A percentile compares a stretch with the other conserved stretches of the same genome.
phyloP scores from a whole-genome alignment of 2,329 filamentous ascomycete species.

The Neofusicoccum parvum region DNA sequence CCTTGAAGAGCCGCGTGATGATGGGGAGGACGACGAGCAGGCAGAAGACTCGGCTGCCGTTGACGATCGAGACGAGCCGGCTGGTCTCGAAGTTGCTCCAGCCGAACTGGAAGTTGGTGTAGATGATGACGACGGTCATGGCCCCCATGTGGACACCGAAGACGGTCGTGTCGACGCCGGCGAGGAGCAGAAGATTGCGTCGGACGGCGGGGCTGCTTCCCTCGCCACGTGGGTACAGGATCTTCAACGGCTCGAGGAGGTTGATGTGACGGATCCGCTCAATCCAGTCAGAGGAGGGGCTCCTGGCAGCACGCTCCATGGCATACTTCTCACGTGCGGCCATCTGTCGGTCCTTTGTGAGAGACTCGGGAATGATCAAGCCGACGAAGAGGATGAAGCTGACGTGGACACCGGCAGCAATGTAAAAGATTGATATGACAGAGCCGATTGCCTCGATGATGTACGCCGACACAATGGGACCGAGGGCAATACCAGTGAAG shows the following conservation, averaged over 20 bases:
- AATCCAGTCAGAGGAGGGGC: constrained; percentile 46
- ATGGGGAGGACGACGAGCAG: constrained; percentile 76
- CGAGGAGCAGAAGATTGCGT: constrained; percentile 79
- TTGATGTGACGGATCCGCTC: constrained; percentile 56
- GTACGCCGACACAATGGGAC: constrained; percentile 78
- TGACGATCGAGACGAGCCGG: constrained; percentile 78
- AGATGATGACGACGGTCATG: constrained; percentile 80
- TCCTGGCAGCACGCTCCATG: constrained; percentile 35
- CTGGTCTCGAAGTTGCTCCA: constrained; percentile 84
- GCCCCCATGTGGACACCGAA: constrained; percentile 81
- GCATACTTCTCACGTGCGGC: constrained; percentile 70
- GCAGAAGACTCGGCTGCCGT: constrained; percentile 72
- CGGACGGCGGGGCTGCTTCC: constrained; percentile 64
- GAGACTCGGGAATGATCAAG: constrained; percentile 79
- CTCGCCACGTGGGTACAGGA: constrained; percentile 73
- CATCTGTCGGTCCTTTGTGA: constrained; percentile 72
- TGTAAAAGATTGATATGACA: constrained; percentile 81
- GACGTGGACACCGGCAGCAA: constrained; percentile 71
- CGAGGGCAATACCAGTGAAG: constrained; percentile 85
- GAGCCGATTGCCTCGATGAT: constrained; percentile 75
- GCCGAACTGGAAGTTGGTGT: constrained; percentile 75
- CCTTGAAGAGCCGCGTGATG: constrained; percentile 75
- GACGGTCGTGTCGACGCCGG: constrained; percentile 77
- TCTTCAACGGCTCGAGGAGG: constrained; percentile 73
- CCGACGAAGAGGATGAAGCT: constrained; percentile 73